A percentile compares a stretch with the other conserved stretches of the same genome.
Evolutionary conservation across 257 asterid species (phyloP).

Genomic region (Echium plantagineum): DNA sequence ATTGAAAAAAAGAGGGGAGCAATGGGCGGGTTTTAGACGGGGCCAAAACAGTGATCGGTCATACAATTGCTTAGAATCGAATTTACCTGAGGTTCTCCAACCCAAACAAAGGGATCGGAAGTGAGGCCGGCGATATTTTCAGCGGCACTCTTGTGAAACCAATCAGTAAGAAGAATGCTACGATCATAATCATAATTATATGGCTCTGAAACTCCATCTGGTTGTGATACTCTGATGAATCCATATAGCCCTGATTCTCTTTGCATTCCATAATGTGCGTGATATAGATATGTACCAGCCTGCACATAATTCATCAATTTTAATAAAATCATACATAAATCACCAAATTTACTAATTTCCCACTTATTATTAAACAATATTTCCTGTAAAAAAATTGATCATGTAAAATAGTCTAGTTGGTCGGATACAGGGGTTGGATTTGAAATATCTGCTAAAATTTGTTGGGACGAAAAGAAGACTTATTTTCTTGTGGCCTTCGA

Average conservation of each 20-base stretch:
- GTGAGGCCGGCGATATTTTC: conserved; percentile 66
- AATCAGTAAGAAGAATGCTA: conserved; percentile 59
- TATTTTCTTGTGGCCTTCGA: too few species aligned
- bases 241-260: conserved; percentile 73
- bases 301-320: conserved; percentile 19
- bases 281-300: conserved; percentile 84
- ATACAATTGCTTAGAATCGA: not conserved
- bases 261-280: conserved; percentile 95
- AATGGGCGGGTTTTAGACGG: too few species aligned
- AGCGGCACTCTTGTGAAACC: conserved; percentile 63
- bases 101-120: conserved; percentile 71
- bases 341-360: not conserved
- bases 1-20: too few species aligned
- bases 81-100: conserved; percentile 80
- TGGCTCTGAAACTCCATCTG: conserved; percentile 60
- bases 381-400: too few species aligned
- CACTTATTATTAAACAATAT: too few species aligned
- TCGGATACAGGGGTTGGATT: too few species aligned
- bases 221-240: conserved; percentile 45
- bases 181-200: conserved; percentile 52
- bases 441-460: too few species aligned
- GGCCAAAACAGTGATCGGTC: too few species aligned
- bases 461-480: too few species aligned
- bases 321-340: not conserved
- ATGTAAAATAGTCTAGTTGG: too few species aligned